Evolutionary conservation across 2,329 filamentous ascomycete genomes (phyloP).

Genomic region (Colletotrichum nymphaeae): DNA sequence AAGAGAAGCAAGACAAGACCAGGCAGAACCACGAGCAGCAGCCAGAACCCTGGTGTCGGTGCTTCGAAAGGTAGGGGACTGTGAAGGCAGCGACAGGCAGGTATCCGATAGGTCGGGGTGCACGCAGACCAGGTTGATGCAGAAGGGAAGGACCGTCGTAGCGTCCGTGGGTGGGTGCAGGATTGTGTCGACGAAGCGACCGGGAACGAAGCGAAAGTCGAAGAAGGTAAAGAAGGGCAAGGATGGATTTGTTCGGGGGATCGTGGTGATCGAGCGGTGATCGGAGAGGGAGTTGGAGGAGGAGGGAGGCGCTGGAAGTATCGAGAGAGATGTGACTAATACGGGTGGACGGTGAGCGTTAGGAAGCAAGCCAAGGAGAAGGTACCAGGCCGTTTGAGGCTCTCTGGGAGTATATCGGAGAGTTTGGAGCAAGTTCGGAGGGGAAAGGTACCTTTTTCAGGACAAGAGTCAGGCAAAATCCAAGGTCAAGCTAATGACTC

Average conservation of each 20-base stretch:
- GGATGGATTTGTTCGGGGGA: background rate
- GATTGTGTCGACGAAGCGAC: constrained; percentile 19
- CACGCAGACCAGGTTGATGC: constrained; percentile 25
- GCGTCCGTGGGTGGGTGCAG: constrained; percentile 28
- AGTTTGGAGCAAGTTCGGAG: constrained; percentile 10
- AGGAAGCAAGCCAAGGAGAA: constrained; percentile 19
- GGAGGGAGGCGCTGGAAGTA: constrained; percentile 9
- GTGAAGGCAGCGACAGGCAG: constrained; percentile 41
- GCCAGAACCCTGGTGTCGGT: constrained; percentile 21
- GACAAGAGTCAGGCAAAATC: constrained; percentile 31
- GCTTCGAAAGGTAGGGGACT: constrained; percentile 40
- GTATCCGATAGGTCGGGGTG: constrained; percentile 45
- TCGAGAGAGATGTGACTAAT: constrained; percentile 33
- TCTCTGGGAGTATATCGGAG: constrained; percentile 4
- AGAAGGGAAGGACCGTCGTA: constrained; percentile 29
- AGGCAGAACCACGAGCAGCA: constrained; percentile 27
- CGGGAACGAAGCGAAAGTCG: constrained; percentile 6
- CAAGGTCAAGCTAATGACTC: constrained; percentile 40
- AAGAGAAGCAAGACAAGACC: constrained; percentile 37
- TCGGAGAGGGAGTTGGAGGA: constrained; percentile 1
- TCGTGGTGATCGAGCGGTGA: constrained; percentile 7
- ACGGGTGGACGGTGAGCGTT: constrained; percentile 29
- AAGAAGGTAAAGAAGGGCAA: background rate
- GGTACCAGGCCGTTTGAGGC: constrained; percentile 29
- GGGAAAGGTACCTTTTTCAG: constrained; percentile 27